Percentiles rank a stretch among this genome's conserved stretches.
These are phyloP conservation scores for Litchi chinensis DNA, from an alignment of 345 rosid genomes.

Conservation along the genomic window DNA sequence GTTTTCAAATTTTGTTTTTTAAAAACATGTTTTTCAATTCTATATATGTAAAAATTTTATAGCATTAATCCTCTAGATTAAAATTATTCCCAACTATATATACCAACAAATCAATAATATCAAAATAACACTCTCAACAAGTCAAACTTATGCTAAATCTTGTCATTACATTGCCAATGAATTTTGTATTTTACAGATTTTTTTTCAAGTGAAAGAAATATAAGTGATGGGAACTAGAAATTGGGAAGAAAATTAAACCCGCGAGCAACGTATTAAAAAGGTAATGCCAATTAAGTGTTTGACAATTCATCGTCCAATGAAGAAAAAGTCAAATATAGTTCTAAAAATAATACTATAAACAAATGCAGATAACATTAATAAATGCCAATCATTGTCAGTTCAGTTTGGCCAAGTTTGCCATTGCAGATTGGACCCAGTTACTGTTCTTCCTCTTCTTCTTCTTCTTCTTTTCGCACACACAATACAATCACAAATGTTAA, in stretches of 20 bases:
- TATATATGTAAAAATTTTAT: too few relatives aligned
- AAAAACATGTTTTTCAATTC: too few relatives aligned
- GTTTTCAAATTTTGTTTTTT: too few relatives aligned
- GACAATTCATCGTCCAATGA: conserved; percentile 8
- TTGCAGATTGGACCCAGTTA: neutral
- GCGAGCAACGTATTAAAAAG: neutral
- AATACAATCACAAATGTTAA: neutral
- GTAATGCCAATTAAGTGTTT: neutral
- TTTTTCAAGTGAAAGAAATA: neutral
- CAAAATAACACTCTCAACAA: neutral
- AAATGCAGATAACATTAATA: conserved; percentile 6
- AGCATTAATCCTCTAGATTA: too few relatives aligned
- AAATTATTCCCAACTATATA: too few relatives aligned
- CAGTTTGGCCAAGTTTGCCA: too few relatives aligned
- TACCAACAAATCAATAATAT: neutral
- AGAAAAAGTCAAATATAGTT: conserved; percentile 8
- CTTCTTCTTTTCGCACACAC: neutral
- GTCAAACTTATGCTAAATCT: neutral
- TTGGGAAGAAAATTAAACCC: neutral
- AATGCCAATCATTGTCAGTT: conserved; percentile 24
- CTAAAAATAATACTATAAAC: neutral
- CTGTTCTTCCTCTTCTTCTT: conserved; percentile 1
- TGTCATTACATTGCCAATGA: neutral
- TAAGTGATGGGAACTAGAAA: neutral
- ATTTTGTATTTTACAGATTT: neutral